Base-by-base conservation (phyloP, 495 filamentous ascomycete species). In the Neohortaea acidophila region DNA sequence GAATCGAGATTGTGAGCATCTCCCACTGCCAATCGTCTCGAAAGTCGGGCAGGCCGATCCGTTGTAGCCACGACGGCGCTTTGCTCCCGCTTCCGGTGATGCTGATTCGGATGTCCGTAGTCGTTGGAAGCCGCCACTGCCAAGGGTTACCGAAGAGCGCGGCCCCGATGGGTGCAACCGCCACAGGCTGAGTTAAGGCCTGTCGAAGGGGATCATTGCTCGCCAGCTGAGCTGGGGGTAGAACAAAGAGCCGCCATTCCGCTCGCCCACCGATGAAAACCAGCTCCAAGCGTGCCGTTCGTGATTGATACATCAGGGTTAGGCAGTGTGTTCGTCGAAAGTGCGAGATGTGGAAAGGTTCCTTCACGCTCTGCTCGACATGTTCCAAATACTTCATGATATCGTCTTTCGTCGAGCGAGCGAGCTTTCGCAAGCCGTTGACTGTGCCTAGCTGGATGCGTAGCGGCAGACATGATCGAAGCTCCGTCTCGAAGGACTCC, bases 201-300 rank as follows among this genome's bases (percentile, higher is more conserved):
- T 62, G 58, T 24, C 76, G 57, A 18, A 65, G 47, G 6, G 49
- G 39, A 45, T 59, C 64, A n/a, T 59, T 53, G 0, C 50, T 52
- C 1, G 66, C 57, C 18, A 64, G 55, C 5, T 38, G 33, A 18
- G 43, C 25, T 0, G 53, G 49, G 15, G 66, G 51, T 30, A 67
- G 69, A 11, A 66, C 68, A 44, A 59, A 79, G 2, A 78, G 42
- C 0, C 57, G 51, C 75, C 76, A 80, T 33, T 72, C 51, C 2
- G 64, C 42, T n/a, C 49, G 45, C 1, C 41, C 28, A 12, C 47
- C 26, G 19, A 53, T 49, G 17, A 81, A 59, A 0, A 65, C 38
- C 19, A 81, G 54, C 20, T 72, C 59, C 25, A 79, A 51, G 35
- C 49, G 62, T 33, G 49, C 18, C 2, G 52, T 26, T 14, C 15